Percentiles rank a stretch among this genome's conserved stretches.
Evolutionary conservation across 495 filamentous ascomycete species (phyloP).

Genomic region (Echria macrotheca): DNA sequence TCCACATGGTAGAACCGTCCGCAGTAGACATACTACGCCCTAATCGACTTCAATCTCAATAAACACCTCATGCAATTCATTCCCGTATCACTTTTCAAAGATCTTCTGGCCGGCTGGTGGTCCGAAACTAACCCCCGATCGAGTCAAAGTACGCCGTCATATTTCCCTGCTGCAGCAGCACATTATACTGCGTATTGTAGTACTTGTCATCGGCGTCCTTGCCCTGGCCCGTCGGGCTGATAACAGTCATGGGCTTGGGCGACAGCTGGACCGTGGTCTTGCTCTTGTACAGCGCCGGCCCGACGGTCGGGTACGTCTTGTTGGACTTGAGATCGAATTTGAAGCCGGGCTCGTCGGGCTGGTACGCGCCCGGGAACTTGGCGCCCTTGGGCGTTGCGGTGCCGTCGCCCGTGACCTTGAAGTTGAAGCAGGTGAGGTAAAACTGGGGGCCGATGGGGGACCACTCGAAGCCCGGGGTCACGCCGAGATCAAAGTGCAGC

Average conservation of each 20-base stretch:
- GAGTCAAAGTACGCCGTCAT: slow-evolving; percentile 13
- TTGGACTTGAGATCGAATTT: slow-evolving; percentile 26
- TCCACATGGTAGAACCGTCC: too few relatives aligned
- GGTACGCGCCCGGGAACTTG: slow-evolving; percentile 50
- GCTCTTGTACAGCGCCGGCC: slow-evolving; percentile 6
- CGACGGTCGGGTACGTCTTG: slow-evolving; percentile 15
- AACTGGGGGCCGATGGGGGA: slow-evolving; percentile 49
- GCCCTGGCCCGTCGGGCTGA: slow-evolving; percentile 10
- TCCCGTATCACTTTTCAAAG: too few relatives aligned
- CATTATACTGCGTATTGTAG: slow-evolving; percentile 2
- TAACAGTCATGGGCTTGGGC: neutral
- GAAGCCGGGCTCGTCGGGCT: slow-evolving; percentile 20
- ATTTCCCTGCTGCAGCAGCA: slow-evolving; percentile 2
- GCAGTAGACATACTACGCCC: too few relatives aligned
- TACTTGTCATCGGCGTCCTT: slow-evolving; percentile 2
- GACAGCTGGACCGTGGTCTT: neutral
- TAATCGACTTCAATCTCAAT: too few relatives aligned
- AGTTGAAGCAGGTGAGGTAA: slow-evolving; percentile 60
- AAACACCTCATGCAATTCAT: too few relatives aligned
- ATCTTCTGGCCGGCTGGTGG: too few relatives aligned
- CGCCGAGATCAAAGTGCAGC: slow-evolving; percentile 16
- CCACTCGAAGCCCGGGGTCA: slow-evolving; percentile 12
- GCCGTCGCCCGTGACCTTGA: slow-evolving; percentile 54
- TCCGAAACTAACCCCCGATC: slow-evolving; percentile 9
- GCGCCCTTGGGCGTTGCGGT: slow-evolving; percentile 46